These are phyloP conservation scores for Lyophyllum shimeji DNA, from an alignment of 768 basidiomycete species.

Conservation along the genomic window DNA sequence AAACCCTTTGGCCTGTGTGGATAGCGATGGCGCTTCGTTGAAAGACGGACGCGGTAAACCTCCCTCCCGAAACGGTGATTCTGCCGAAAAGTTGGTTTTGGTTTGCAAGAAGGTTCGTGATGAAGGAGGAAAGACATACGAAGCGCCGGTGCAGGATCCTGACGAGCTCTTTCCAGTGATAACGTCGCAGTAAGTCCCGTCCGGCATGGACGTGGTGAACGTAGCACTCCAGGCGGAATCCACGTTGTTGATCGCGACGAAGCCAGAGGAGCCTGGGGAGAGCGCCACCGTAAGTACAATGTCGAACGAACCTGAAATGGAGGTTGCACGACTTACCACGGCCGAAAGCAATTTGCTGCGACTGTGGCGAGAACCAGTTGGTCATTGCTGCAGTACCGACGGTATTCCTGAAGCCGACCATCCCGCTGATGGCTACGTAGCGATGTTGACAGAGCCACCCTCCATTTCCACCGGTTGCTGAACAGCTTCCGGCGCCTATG, in stretches of 20 bases:
- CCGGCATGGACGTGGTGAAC: slow-evolving; percentile 58
- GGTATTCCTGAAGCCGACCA: slow-evolving; percentile 64
- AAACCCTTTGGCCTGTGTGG: slow-evolving; percentile 43
- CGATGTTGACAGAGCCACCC: slow-evolving; percentile 72
- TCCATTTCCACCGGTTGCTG: slow-evolving; percentile 45
- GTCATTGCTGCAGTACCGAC: slow-evolving; percentile 51
- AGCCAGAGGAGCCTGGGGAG: slow-evolving; percentile 48
- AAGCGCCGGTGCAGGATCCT: slow-evolving; percentile 48
- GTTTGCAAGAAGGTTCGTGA: background rate
- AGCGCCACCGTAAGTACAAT: background rate
- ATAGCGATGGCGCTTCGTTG: slow-evolving; percentile 57
- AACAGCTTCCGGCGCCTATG: slow-evolving; percentile 49
- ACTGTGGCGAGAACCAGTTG: slow-evolving; percentile 58
- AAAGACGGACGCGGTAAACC: slow-evolving; percentile 48
- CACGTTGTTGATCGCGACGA: slow-evolving; percentile 67
- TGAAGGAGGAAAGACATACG: slow-evolving; percentile 34
- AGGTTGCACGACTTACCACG: slow-evolving; percentile 54
- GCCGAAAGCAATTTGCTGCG: slow-evolving; percentile 66
- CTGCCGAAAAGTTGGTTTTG: too few species aligned
- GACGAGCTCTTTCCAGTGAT: slow-evolving; percentile 42
- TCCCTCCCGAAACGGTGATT: slow-evolving; percentile 48
- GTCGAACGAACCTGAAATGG: background rate
- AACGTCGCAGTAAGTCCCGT: slow-evolving; percentile 65
- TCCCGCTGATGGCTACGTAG: slow-evolving; percentile 53
- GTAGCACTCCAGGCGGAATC: slow-evolving; percentile 54